Conservation (phyloP, 257 asterid genomes). For the Datura wrightii region DNA sequence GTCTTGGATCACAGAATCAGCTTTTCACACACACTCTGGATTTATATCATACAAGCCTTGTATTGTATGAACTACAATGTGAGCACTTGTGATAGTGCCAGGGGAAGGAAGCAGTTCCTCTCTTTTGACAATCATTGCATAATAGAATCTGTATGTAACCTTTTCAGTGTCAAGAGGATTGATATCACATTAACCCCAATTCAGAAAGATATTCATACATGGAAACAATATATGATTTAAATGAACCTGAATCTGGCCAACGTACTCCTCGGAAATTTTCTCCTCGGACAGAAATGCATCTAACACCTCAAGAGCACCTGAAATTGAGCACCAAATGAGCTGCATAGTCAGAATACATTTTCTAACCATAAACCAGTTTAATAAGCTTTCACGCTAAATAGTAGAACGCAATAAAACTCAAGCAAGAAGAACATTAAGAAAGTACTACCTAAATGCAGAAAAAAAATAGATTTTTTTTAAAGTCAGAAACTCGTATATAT, state of each 20-base stretch:
- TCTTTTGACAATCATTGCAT: conserved; percentile 87
- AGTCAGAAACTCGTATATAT: background rate
- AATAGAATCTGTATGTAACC: conserved; percentile 63
- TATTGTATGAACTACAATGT: conserved; percentile 80
- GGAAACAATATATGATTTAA: background rate
- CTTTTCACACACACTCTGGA: background rate
- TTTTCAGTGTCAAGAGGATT: conserved; percentile 25
- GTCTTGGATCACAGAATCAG: background rate
- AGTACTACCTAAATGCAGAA: background rate
- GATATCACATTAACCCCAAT: background rate
- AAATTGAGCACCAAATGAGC: conserved; percentile 24
- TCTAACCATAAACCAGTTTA: background rate
- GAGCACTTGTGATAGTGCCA: conserved; percentile 89
- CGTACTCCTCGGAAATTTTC: conserved; percentile 67
- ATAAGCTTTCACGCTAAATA: background rate
- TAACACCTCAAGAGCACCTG: conserved; percentile 78
- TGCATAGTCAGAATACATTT: background rate
- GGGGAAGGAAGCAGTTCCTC: conserved; percentile 75
- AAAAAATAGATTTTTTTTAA: background rate
- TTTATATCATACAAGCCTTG: conserved; percentile 62
- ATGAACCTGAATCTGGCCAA: conserved; percentile 71
- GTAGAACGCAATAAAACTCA: background rate
- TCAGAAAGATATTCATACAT: background rate
- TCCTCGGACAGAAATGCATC: conserved; percentile 62
- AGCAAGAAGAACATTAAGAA: background rate